Conservation (phyloP, 805 yeast species). For the Wickerhamiella slavikovae region DNA sequence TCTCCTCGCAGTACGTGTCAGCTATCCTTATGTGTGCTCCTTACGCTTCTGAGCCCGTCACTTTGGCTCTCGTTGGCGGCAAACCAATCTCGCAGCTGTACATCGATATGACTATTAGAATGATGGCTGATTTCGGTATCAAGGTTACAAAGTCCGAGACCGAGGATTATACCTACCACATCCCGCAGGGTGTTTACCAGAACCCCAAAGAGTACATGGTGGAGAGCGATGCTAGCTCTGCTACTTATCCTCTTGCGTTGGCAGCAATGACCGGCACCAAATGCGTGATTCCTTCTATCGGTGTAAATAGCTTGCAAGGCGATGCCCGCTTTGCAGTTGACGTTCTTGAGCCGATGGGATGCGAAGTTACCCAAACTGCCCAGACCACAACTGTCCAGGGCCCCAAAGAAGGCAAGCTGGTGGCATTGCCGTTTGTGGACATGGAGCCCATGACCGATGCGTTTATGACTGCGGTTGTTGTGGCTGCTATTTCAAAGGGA, state of each 20-base stretch:
- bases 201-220: constrained; percentile 75
- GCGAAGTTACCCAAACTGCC: constrained; percentile 62
- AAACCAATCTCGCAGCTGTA: constrained; percentile 91
- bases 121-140: constrained; percentile 87
- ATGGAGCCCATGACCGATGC: constrained; percentile 99
- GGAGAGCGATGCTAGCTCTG: constrained; percentile 94
- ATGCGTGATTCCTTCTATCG: constrained; percentile 87
- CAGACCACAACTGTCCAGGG: constrained; percentile 85
- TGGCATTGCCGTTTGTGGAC: constrained; percentile 57
- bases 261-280: constrained; percentile 92
- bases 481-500: constrained; percentile 73
- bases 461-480: constrained; percentile 86
- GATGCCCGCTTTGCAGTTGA: constrained; percentile 93
- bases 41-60: constrained; percentile 73
- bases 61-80: constrained; percentile 79
- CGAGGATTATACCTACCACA: constrained; percentile 70
- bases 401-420: constrained; percentile 40
- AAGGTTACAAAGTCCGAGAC: constrained; percentile 45
- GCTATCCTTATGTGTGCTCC: constrained; percentile 96
- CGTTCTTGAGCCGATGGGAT: constrained; percentile 89
- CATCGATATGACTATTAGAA: constrained; percentile 89
- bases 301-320: constrained; percentile 80
- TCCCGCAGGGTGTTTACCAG: constrained; percentile 62
- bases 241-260: constrained; percentile 92
- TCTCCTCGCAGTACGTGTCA: constrained; percentile 93